Percentiles rank a stretch among this genome's conserved stretches.
Conservation (phyloP, 305 asterid species). For the Fraxinus sp. region DNA sequence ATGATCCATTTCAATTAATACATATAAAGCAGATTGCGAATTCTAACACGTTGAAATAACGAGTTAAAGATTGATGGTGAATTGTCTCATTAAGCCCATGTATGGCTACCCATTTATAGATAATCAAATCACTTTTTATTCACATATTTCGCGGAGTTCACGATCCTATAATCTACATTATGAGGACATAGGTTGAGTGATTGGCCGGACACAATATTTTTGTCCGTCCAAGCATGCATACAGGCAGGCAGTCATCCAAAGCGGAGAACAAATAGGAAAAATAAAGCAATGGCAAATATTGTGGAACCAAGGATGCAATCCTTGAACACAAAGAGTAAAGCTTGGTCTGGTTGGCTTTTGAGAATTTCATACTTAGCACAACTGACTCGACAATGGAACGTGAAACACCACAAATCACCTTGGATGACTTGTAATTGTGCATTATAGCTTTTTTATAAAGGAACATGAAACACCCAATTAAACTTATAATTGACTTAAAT, state of each 20-base stretch:
- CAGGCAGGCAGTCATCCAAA: background rate
- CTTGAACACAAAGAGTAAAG: slow-evolving; percentile 88
- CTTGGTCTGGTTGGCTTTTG: slow-evolving; percentile 63
- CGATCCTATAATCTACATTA: background rate
- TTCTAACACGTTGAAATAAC: background rate
- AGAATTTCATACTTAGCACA: slow-evolving; percentile 23
- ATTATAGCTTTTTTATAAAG: background rate
- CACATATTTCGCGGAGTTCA: too few relatives aligned
- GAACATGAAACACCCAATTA: background rate
- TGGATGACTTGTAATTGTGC: background rate
- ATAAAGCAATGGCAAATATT: background rate
- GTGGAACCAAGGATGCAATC: slow-evolving; percentile 30
- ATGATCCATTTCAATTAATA: background rate
- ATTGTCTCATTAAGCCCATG: background rate
- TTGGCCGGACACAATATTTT: background rate
- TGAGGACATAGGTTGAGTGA: background rate
- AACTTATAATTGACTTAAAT: background rate
- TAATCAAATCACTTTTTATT: too few relatives aligned
- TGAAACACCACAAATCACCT: background rate
- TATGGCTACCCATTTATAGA: background rate
- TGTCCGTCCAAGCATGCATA: background rate
- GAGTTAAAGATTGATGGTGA: background rate
- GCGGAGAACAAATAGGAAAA: background rate
- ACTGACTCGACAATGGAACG: background rate
- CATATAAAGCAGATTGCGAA: background rate